Percentiles rank a stretch among this genome's conserved stretches.
Evolutionary conservation across 1,284 basidiomycete genomes (phyloP).

Genomic region (Tausonia pullulans): DNA sequence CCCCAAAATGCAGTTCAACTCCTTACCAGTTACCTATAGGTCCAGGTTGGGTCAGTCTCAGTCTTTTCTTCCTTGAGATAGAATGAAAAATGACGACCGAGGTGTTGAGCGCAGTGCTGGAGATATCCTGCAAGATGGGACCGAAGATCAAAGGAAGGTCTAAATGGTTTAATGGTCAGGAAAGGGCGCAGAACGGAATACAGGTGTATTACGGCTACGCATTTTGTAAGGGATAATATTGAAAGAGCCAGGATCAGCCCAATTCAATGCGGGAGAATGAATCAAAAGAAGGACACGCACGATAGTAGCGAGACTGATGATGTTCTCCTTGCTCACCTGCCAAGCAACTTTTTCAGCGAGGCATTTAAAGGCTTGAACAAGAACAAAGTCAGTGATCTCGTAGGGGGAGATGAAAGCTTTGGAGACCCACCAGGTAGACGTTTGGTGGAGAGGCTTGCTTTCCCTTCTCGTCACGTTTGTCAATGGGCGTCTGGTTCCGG

Average conservation of each 20-base stretch:
- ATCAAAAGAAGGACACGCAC: slow-evolving; percentile 40
- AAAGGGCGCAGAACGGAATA: no score
- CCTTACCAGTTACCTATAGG: slow-evolving; percentile 22
- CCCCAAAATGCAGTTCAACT: not conserved
- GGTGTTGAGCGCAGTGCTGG: slow-evolving; percentile 22
- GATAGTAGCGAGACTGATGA: slow-evolving; percentile 39
- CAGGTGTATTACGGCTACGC: no score
- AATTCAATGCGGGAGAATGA: slow-evolving; percentile 15
- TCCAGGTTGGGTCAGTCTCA: slow-evolving; percentile 13
- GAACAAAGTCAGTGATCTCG: not conserved
- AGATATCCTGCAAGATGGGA: slow-evolving; percentile 20
- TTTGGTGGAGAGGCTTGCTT: slow-evolving; percentile 32
- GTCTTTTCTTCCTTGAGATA: slow-evolving; percentile 19
- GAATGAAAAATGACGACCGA: slow-evolving; percentile 19
- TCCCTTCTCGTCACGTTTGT: slow-evolving; percentile 46
- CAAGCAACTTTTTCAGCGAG: slow-evolving; percentile 49
- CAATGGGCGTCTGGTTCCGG: slow-evolving; percentile 52
- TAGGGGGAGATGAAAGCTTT: not conserved
- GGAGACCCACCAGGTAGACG: slow-evolving; percentile 7
- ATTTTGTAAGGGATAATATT: no score
- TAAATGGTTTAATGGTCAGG: no score
- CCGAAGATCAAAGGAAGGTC: slow-evolving; percentile 35
- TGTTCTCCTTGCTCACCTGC: slow-evolving; percentile 47
- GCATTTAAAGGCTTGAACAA: slow-evolving; percentile 40
- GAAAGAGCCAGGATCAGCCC: no score